Percentiles rank a stretch among this genome's conserved stretches.
These are phyloP conservation scores for Pyronema domesticum DNA, from an alignment of 495 filamentous ascomycete genomes.

Conservation along the genomic window DNA sequence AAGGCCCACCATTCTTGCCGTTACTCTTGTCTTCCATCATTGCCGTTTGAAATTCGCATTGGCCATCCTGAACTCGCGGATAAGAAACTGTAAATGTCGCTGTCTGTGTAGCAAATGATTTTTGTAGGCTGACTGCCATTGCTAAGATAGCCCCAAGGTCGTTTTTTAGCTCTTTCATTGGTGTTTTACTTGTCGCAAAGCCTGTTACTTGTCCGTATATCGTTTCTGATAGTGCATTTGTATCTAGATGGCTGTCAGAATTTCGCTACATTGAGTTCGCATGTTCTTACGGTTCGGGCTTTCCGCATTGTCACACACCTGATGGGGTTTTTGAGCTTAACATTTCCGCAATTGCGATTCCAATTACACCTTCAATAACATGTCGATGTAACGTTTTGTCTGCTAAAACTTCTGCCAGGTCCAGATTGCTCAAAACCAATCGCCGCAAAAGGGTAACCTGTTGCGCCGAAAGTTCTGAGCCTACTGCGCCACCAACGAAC, in stretches of 20 bases:
- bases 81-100: neutral
- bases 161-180: neutral
- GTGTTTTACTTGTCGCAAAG: neutral
- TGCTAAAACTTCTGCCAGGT: neutral
- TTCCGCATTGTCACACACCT: neutral
- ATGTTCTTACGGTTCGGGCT: neutral
- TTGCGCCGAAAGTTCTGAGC: neutral
- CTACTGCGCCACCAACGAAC: neutral
- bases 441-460: neutral
- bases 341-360: neutral
- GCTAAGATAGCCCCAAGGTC: neutral
- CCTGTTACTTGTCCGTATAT: neutral
- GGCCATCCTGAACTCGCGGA: neutral
- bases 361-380: neutral
- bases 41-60: neutral
- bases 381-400: neutral
- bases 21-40: constrained; percentile 1
- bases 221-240: neutral
- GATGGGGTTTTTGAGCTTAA: neutral
- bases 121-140: neutral
- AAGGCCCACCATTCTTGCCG: neutral
- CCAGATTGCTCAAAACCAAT: neutral
- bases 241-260: neutral
- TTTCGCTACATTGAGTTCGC: neutral
- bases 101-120: neutral